A percentile compares a stretch with the other conserved stretches of the same genome.
Conservation (phyloP, 106 monocot genomes). For the Dendrobium catenatum region DNA sequence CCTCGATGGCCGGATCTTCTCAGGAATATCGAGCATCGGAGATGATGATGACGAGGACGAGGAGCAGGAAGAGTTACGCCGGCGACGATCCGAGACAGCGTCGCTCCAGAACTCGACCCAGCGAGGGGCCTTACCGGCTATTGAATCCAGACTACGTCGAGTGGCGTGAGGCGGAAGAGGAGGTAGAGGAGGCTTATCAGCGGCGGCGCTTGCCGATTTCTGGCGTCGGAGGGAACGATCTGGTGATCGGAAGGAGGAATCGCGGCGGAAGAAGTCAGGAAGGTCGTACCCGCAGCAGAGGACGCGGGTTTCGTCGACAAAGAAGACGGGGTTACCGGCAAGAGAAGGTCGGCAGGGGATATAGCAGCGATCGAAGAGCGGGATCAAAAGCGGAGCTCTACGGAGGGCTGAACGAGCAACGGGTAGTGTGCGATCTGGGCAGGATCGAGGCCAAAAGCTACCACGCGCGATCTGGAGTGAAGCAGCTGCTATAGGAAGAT, state of each 20-base stretch:
- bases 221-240: constrained; percentile 10
- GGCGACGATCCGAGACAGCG: constrained; percentile 38
- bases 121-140: constrained; percentile 19
- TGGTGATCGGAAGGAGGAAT: constrained; percentile 20
- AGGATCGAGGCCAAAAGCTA: constrained; percentile 60
- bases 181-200: constrained; percentile 11
- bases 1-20: constrained; percentile 31
- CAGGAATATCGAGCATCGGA: constrained; percentile 21
- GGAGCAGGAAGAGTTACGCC: constrained; percentile 29
- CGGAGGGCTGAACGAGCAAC: constrained; percentile 44
- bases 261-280: constrained; percentile 63
- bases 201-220: constrained; percentile 7
- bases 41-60: constrained; percentile 6
- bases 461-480: constrained; percentile 64
- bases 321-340: constrained; percentile 91
- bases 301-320: constrained; percentile 57
- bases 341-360: constrained; percentile 61
- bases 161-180: constrained; percentile 34
- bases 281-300: constrained; percentile 61
- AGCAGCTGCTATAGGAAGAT: constrained; percentile 60
- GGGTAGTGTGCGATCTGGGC: constrained; percentile 35
- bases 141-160: constrained; percentile 26
- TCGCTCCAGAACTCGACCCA: constrained; percentile 79
- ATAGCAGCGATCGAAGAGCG: constrained; percentile 85
- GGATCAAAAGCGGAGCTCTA: constrained; percentile 66